Evolutionary conservation across 2,329 filamentous ascomycete species (phyloP).

Genomic region (Penicillium sp.): DNA sequence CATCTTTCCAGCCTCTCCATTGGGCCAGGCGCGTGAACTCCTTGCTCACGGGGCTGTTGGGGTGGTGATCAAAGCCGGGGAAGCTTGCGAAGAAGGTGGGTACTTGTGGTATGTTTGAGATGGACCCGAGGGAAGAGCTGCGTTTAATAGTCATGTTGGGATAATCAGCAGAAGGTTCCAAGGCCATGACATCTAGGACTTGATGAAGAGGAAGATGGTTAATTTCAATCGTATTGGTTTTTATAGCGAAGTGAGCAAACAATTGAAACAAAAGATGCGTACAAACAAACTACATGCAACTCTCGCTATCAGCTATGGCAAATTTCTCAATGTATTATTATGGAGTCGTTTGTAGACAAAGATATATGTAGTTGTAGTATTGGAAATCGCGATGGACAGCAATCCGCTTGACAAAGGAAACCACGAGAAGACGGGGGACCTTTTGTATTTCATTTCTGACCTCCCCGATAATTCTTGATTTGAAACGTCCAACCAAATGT

Average conservation of each 20-base stretch:
- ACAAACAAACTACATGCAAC: too few species aligned
- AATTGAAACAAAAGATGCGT: too few species aligned
- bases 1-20: slow-evolving; percentile 20
- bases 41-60: slow-evolving; percentile 8
- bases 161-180: not conserved
- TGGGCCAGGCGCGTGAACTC: slow-evolving; percentile 23
- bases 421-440: not conserved
- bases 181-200: too few species aligned
- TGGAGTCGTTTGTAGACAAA: too few species aligned
- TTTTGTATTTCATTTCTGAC: too few species aligned
- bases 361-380: too few species aligned
- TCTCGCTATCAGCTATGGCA: too few species aligned
- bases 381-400: too few species aligned
- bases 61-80: slow-evolving; percentile 1
- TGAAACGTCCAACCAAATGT: not conserved
- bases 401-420: not conserved
- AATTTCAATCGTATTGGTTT: not conserved
- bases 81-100: not conserved
- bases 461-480: too few species aligned
- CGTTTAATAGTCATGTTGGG: not conserved
- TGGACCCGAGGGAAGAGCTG: not conserved
- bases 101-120: not conserved
- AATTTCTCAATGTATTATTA: too few species aligned
- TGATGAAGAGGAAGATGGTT: not conserved
- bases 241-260: too few species aligned